These are phyloP conservation scores for Cryptococcus floricola DNA, from an alignment of 1,284 basidiomycete genomes.

Conservation along the genomic window DNA sequence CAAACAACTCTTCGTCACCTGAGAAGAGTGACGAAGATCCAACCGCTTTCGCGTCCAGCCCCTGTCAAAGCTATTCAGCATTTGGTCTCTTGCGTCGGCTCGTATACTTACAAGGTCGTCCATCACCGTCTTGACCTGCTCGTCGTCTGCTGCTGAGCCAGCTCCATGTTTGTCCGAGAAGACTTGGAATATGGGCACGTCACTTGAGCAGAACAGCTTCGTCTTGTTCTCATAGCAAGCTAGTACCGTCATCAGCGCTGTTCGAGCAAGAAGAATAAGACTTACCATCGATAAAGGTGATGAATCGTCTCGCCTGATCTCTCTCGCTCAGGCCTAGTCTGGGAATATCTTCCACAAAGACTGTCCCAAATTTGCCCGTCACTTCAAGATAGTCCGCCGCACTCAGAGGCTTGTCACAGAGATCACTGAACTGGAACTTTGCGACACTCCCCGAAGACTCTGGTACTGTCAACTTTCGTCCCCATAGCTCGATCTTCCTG, in stretches of 20 bases:
- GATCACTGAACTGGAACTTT: slow-evolving; percentile 77
- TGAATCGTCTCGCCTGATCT: slow-evolving; percentile 89
- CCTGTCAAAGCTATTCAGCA: slow-evolving; percentile 51
- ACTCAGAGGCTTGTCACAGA: slow-evolving; percentile 85
- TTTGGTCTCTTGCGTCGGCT: not conserved
- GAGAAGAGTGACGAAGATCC: slow-evolving; percentile 82
- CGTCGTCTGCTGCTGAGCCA: slow-evolving; percentile 42
- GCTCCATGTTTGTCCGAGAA: slow-evolving; percentile 66
- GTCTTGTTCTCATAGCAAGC: slow-evolving; percentile 93
- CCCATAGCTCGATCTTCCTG: slow-evolving; percentile 79
- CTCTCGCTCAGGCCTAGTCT: slow-evolving; percentile 83
- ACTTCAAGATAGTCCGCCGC: slow-evolving; percentile 97
- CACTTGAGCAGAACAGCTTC: slow-evolving; percentile 82
- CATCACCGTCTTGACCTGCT: slow-evolving; percentile 83
- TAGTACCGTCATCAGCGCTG: slow-evolving; percentile 29
- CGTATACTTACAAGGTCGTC: slow-evolving; percentile 69
- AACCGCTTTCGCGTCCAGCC: slow-evolving; percentile 68
- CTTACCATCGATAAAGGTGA: slow-evolving; percentile 91
- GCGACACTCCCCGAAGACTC: slow-evolving; percentile 75
- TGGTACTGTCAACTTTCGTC: slow-evolving; percentile 73
- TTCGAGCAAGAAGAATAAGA: slow-evolving; percentile 11
- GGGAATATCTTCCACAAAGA: slow-evolving; percentile 84
- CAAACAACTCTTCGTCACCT: slow-evolving; percentile 90
- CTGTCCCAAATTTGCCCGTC: slow-evolving; percentile 76
- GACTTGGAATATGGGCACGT: slow-evolving; percentile 80